Evolutionary conservation across 2,329 filamentous ascomycete species (phyloP), one percentile per base, ranked within the genome.

Genomic region (Fusarium mangiferae): DNA sequence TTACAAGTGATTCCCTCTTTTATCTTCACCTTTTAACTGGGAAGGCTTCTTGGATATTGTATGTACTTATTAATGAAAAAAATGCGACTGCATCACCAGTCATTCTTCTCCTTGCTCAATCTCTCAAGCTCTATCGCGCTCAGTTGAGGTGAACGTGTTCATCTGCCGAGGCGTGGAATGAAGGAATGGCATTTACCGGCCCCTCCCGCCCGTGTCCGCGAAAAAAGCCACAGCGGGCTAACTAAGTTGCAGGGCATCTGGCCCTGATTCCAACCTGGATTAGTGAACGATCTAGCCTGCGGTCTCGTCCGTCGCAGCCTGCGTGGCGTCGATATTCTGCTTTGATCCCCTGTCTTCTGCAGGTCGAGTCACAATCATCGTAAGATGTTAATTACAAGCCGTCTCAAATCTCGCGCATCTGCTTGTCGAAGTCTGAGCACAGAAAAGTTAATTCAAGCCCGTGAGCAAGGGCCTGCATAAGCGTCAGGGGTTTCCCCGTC

Each of bases 51-150:
- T 71, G 52, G 49, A 42, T n/a, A 48, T 65, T 49, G 20, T 68
- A 72, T 20, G 66, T 70, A 66, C 39, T 33, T 71, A 59, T 69
- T 75, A 74, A 75, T 74, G 14, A 22, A 68, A 41, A 49, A 58
- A 15, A 30, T 7, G 35, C 22, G 63, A 72, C 67, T 68, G 68
- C 15, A 38, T 36, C 38, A 28, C 22, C 63, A 69, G 54, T 69
- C 54, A 22, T 72, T 72, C 52, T 68, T 62, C 52, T 59, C 45
- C 18, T 63, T 33, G 14, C n/a, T 57, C 26, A 28, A 5, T 12
- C 11, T 7, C 14, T 26, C 26, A n/a, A 4, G 11, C 9, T 14
- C 13, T 26, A 14, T 3, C 55, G 36, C 28, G 39, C 39, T 17
- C 8, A 4, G 11, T 26, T 7, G n/a, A 18, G 28, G n/a, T 39